Evolutionary conservation across 805 yeast genomes (phyloP), one percentile per base, ranked within the genome.

Genomic region (Wickerhamomyces tratensis): DNA sequence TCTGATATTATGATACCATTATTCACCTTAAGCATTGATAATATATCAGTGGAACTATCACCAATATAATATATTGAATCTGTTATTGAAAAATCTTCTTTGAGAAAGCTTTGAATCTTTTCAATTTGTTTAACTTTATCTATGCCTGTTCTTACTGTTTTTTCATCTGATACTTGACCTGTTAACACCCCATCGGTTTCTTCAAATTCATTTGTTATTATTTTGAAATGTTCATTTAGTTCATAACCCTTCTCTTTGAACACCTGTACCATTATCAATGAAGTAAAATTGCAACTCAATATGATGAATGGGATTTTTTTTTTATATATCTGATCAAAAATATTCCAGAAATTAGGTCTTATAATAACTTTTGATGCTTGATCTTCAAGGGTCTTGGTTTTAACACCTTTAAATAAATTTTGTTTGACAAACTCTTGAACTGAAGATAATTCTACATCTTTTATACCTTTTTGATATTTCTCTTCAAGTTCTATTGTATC

Each of bases 201-300:
- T 42, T 64, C 70, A 25, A 80, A 61, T 40, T 79, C 84, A 53
- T 80, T 79, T 9, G 74, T 69, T 6, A 69, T 43, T 3, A 77
- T 63, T 7, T 47, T 44, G 6, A 68, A 46, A 12, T 57, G 43
- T 7, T 47, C 43, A 35, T 38, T 41, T 6, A 41, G 49, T 4
- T 27, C 39, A 33, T 50, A 49, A 2, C 64, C 65, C 15, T 53
- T 40, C 15, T 40, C 40, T 25, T 37, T 35, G 31, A 64, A 52
- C 5, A 54, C 48, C 38, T 61, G 60, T 29, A 57, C 52, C 38
- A 80, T 78, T 15, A 78, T 59, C 11, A 61, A 20, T 2, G 68
- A 63, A 7, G 82, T 72, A 86, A 86, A 80, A 54, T 79, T 79
- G 39, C 79, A 76, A 49, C 85, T 79, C 31, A 79, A 49, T 2